phyloP scores from a whole-genome alignment of 345 rosid species.

The Eutrema heterophyllum region DNA sequence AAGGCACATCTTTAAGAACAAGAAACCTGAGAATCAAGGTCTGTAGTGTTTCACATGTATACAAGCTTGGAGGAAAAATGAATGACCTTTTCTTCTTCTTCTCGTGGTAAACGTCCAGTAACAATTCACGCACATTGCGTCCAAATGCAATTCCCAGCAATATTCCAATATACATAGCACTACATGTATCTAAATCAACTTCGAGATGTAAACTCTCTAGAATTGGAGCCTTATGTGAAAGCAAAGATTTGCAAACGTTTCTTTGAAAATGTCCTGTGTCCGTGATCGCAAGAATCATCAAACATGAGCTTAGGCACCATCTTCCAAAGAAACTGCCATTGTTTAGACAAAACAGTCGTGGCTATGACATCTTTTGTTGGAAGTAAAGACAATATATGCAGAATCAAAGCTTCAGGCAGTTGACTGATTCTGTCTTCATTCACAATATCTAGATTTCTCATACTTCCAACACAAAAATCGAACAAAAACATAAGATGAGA shows the following conservation, averaged over 20 bases:
- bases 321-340: neutral
- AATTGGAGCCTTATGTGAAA: too few species aligned
- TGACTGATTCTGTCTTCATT: neutral
- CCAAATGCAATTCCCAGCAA: too few species aligned
- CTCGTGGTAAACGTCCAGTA: neutral
- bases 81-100: neutral
- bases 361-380: neutral
- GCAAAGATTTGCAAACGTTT: too few species aligned
- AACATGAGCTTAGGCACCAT: neutral
- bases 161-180: too few species aligned
- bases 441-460: neutral
- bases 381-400: neutral
- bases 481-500: neutral
- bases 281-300: neutral
- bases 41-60: neutral
- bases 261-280: too few species aligned
- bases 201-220: too few species aligned
- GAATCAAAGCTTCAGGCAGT: neutral
- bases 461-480: neutral
- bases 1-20: neutral
- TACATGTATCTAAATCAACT: too few species aligned
- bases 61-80: neutral
- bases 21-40: neutral
- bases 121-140: neutral
- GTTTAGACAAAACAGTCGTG: neutral